Evolutionary conservation across 192 early-diverging fungal genomes (phyloP), one percentile per base, ranked within the genome.

Genomic region (Helicostylum pulchrum): DNA sequence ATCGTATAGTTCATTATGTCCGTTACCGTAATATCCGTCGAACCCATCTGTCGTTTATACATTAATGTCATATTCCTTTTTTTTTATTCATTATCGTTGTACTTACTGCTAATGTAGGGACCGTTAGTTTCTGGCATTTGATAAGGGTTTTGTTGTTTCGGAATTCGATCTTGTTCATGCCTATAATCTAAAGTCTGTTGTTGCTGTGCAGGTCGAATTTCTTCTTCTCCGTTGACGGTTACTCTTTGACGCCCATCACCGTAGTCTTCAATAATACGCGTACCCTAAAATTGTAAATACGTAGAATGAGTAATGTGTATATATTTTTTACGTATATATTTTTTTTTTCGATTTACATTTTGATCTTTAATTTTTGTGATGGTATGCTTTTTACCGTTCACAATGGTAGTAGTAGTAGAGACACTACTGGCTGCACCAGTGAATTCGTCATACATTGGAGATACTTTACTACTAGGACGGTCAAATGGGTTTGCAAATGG

Each of bases 241-340:
- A 54, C 51, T 2, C 63, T 52, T 10, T 65, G 52, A 44, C 45
- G 39, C 12, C 63, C 63, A 53, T 65, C 45, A 31, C 63, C 63
- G 19, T 54, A 65, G 11, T 65, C 64, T 47, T 65, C 64, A 65
- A 47, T 32, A 0, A 54, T 36, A n/a, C 44, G 34, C 15, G 42
- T 34, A 10, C 64, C 64, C n/a, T 65, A 17, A 17, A 26, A 26
- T 26, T 2, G 1, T 39, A n/a, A n/a, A 39, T 39, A 39, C 36
- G 6, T 6, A 39, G 36, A 39, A 39, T 26, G 26, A 26, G 26
- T 26, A 26, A 26, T 26, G 2, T 43, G 19, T 54, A 23, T 15
- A 10, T 3, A 30, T n/a, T 7, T 7, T 54, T 31, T 31, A n/a
- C n/a, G n/a, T n/a, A 14, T 32, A 46, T 3, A 46, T 15, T 9